Base-by-base conservation (phyloP, 495 filamentous ascomycete species). In the Pseudoneurospora amorphoporcata region DNA sequence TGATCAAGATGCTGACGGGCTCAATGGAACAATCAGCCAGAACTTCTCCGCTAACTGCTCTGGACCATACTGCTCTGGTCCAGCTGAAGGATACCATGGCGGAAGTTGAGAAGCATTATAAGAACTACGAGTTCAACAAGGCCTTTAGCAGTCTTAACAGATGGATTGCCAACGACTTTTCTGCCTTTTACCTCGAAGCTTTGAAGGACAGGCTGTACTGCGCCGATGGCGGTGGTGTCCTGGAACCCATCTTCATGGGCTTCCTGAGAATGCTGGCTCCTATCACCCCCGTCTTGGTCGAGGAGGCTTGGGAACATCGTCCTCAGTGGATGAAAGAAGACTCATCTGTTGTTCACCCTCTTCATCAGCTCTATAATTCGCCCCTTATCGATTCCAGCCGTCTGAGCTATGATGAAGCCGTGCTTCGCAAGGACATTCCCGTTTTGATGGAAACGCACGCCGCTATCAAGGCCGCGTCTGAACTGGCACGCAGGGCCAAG, bases 161-260 rank as follows among this genome's bases (percentile, higher is more conserved):
- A 72, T 98, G 94, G 89, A 82, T 96, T 73, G 89, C 88, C 72
- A 87, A 85, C 23, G 91, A 97, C 74, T 87, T 99, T 35, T 98
- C 94, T 0, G 88, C 95, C 0, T 97, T 98, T 78, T 98, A 98
- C 82, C 88, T 98, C 69, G 95, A 98, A 79, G 87, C 91, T 0
- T 83, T 94, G 77, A 99, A 98, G 80, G 95, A 99, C 78, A 85
- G 92, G 38, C 82, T 97, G 4, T 98, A 98, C 83, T 93, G 93
- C 39, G 90, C 90, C 32, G 87, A 88, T 71, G 87, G 87, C 53
- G 84, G 86, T 70, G 89, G 87, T 12, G 92, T 94, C 9, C 77
- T 97, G 23, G 88, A 88, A 76, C 82, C 91, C 68, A 87, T 98
- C 68, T 89, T 92, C 68, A 78, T 83, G 4, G 87, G 91, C 70